Evolutionary conservation across 495 filamentous ascomycete genomes (phyloP), one percentile per base, ranked within the genome.

Genomic region (Penicillium verhagenii): DNA sequence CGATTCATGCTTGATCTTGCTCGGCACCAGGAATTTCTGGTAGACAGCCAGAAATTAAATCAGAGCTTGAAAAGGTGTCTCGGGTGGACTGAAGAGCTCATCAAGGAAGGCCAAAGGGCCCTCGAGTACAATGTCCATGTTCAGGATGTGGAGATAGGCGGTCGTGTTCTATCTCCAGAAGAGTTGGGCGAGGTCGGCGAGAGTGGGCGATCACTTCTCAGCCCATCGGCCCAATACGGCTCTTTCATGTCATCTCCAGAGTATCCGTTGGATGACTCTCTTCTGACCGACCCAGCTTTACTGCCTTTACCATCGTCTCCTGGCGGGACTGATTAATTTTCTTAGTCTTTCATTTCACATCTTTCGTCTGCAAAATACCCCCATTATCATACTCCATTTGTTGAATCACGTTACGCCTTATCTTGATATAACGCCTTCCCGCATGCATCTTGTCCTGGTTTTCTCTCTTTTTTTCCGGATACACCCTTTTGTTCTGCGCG

Each of bases 11-110:
- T 95, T 16, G 94, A 99, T 68, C 79, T 99, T 11, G 81, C 86
- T 6, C 91, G 90, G 63, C 94, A 99, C 64, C 90, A 91, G 54
- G 87, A 92, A 60, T 75, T 97, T 2, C 81, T 98, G 4, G 71
- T 89, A 20, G 92, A 96, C 67, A 92, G 87, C 52, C 90, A 96
- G 63, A 93, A 88, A 69, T 90, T 97, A 74, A 97, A 97, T 67
- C 88, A 94, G 61, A 93, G 89, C 61, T 76, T 99, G 3, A 92
- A 90, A 65, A 80, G 91, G 24, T 99, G 94, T 66, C 76, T 96
- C 20, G 82, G 81, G 20, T 89, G 88, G 80, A 91, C 92, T 0
- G 94, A 99, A 60, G 86, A 88, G 54, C 78, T 99, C 33, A 96
- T 99, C 61, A 85, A 79, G 28, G 90, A 96, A 50, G 93, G 87